Base-by-base conservation (phyloP, 2,329 filamentous ascomycete genomes). In the Alternaria sp. region DNA sequence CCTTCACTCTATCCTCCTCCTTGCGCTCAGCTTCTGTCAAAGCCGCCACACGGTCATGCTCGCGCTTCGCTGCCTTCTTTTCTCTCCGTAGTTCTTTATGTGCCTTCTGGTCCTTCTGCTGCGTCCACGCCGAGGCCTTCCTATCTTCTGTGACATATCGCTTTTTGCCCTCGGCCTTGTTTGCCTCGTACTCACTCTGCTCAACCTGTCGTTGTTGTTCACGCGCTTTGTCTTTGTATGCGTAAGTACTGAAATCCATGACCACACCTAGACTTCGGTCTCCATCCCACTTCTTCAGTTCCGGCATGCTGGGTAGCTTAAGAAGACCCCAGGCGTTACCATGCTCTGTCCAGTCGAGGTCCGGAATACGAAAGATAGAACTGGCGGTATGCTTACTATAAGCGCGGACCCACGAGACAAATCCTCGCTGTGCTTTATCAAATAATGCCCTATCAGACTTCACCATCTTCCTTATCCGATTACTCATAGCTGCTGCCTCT, bases 221-320 rank as follows among this genome's bases (percentile, higher is more conserved):
- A 3, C 80, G 72, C 28, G 69, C 60, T 61, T 79, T 80, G 59
- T 84, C 81, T 26, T 79, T 79, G 66, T 82, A 83, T 0, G 73
- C 72, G 23, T 79, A 76, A 0, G 64, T 63, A 42, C 79, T 69
- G n/a, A 80, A 75, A 49, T 81, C 75, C 21, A 82, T 65, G 3
- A 67, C 61, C 0, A 81, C 67, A 2, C 79, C 79, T 2, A 80
- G 69, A 5, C 67, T 75, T 21, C 78, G 73, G 60, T 84, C 80
- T n/a, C 78, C 76, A 13, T 79, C 77, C 69, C 79, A 80, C 14
- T 77, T 78, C 65, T 81, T 82, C 23, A 81, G 80, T 77, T 99
- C 95, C 0, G 95, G 94, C 95, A 99, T 99, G 73, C 90, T 92
- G 4, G 95, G 95, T 63, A 98, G 83, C 50, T 88, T 88, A 2